phyloP scores from a whole-genome alignment of 164 flowering plant genomes.

The Stephania yunnanensis region DNA sequence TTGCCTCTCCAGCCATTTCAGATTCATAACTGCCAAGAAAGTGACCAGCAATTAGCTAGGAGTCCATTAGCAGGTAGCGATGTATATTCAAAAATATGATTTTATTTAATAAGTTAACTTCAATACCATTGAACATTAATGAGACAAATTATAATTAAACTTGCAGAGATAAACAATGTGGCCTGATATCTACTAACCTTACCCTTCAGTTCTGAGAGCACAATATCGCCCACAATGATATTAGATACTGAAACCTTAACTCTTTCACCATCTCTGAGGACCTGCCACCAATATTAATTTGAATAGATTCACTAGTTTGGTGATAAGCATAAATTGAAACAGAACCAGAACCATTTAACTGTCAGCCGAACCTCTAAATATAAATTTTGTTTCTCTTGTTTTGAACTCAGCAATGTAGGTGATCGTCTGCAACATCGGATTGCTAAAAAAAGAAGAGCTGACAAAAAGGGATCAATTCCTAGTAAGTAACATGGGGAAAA shows the following conservation, averaged over 20 bases:
- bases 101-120: neutral
- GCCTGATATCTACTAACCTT: conserved; percentile 38
- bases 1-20: conserved; percentile 97
- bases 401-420: conserved; percentile 76
- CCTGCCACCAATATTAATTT: conserved; percentile 29
- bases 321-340: neutral
- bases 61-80: conserved; percentile 93
- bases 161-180: too few species aligned
- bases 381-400: conserved; percentile 75
- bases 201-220: conserved; percentile 80
- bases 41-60: conserved; percentile 58
- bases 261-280: conserved; percentile 77
- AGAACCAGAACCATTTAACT: neutral
- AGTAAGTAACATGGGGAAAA: too few species aligned
- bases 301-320: neutral
- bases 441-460: neutral
- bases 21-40: conserved; percentile 91
- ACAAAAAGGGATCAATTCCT: too few species aligned
- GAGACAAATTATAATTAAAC: neutral
- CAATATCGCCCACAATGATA: conserved; percentile 85
- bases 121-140: neutral
- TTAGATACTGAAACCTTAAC: conserved; percentile 74
- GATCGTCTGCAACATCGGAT: conserved; percentile 55
- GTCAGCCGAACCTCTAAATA: conserved; percentile 53
- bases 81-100: neutral